These are phyloP conservation scores for Phaffia tasmanica DNA, from an alignment of 768 basidiomycete species.

Conservation along the genomic window DNA sequence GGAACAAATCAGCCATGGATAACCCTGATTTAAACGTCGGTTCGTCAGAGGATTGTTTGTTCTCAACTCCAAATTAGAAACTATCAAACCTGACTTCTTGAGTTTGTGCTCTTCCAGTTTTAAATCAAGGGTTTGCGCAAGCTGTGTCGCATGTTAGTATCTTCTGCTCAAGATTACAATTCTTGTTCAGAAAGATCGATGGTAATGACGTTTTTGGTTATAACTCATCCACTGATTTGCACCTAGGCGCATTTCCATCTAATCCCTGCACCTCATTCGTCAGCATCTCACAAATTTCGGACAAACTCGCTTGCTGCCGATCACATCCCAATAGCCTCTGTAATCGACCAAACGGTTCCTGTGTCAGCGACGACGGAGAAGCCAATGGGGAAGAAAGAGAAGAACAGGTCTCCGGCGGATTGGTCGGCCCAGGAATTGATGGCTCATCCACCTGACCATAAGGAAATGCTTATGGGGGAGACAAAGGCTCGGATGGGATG, in stretches of 20 bases:
- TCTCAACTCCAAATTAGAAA: no score
- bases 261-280: slow-evolving; percentile 6
- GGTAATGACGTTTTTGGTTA: no score
- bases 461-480: slow-evolving; percentile 15
- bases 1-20: not conserved
- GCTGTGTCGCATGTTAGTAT: no score
- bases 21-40: slow-evolving; percentile 11
- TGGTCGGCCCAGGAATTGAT: slow-evolving; percentile 4
- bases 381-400: not conserved
- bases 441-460: slow-evolving; percentile 9
- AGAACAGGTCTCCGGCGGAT: slow-evolving; percentile 5
- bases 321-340: not conserved
- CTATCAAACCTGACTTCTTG: no score
- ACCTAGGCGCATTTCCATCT: slow-evolving; percentile 7
- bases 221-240: not conserved
- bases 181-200: no score
- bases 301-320: not conserved
- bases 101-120: no score
- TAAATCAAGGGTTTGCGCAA: no score
- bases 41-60: no score
- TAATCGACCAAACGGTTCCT: not conserved
- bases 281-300: not conserved
- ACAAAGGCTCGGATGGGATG: not conserved
- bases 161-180: no score
- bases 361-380: not conserved